phyloP scores from a whole-genome alignment of 768 basidiomycete genomes.

The Termitomyces sp. region DNA sequence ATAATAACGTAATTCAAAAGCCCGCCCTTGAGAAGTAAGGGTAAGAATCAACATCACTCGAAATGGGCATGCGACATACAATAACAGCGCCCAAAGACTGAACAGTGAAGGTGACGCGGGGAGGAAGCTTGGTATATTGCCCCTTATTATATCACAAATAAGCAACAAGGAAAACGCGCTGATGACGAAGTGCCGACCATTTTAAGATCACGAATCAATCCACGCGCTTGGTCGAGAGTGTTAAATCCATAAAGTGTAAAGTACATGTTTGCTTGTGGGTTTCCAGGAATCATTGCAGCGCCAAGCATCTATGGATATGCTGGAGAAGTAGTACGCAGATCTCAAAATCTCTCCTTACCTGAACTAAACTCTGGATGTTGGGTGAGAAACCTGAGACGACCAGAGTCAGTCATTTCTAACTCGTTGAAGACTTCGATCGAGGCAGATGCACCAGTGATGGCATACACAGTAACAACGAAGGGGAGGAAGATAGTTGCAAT shows the following conservation, averaged over 20 bases:
- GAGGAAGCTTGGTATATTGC: slow-evolving; percentile 54
- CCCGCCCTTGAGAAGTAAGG: slow-evolving; percentile 32
- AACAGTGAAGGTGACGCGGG: slow-evolving; percentile 54
- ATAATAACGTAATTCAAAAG: slow-evolving; percentile 52
- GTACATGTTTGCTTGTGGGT: slow-evolving; percentile 40
- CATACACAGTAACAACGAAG: slow-evolving; percentile 53
- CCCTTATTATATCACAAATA: slow-evolving; percentile 18
- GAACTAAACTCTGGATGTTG: slow-evolving; percentile 35
- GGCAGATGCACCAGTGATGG: slow-evolving; percentile 41
- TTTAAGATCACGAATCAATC: slow-evolving; percentile 30
- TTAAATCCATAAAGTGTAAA: slow-evolving; percentile 35
- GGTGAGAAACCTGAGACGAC: slow-evolving; percentile 30
- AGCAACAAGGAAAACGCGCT: not conserved
- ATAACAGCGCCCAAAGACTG: slow-evolving; percentile 55
- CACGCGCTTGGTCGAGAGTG: slow-evolving; percentile 28
- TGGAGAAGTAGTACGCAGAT: slow-evolving; percentile 39
- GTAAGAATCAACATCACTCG: not conserved
- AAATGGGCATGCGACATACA: slow-evolving; percentile 22
- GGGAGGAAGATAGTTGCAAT: slow-evolving; percentile 49
- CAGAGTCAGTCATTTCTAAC: not conserved
- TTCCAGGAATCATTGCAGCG: slow-evolving; percentile 43
- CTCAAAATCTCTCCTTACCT: slow-evolving; percentile 54
- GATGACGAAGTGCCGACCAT: slow-evolving; percentile 19
- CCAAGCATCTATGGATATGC: slow-evolving; percentile 37
- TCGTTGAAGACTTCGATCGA: not conserved